phyloP scores from a whole-genome alignment of 352 stramenopile species.

The Phytophthora lateralis region DNA sequence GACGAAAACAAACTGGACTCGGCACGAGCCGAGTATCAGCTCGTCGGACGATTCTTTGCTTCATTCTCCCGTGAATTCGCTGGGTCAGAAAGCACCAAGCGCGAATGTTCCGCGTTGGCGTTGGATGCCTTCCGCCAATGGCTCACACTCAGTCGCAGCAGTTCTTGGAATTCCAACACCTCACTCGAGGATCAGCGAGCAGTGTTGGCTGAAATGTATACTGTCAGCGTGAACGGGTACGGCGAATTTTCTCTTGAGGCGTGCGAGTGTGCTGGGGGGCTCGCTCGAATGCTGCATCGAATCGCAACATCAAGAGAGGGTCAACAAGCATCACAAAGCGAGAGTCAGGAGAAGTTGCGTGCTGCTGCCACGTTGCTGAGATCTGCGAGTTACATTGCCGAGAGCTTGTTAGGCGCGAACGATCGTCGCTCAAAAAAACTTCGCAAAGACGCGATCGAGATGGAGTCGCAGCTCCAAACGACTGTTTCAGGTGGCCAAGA shows the following conservation, averaged over 20 bases:
- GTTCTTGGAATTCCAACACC: background rate
- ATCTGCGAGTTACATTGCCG: conserved; percentile 51
- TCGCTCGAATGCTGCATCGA: conserved; percentile 45
- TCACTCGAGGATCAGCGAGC: conserved; percentile 44
- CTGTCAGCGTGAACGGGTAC: conserved; percentile 51
- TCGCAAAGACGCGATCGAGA: conserved; percentile 50
- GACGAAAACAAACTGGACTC: conserved; percentile 17
- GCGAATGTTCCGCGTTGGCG: conserved; percentile 59
- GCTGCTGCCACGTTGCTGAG: conserved; percentile 44
- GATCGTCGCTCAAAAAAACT: conserved; percentile 53
- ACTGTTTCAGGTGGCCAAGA: conserved; percentile 29
- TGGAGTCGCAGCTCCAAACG: conserved; percentile 40
- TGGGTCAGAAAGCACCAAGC: conserved; percentile 51
- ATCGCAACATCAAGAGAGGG: conserved; percentile 28
- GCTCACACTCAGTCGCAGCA: conserved; percentile 25
- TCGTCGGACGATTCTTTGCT: conserved; percentile 62
- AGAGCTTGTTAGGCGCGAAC: conserved; percentile 57
- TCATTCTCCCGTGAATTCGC: conserved; percentile 65
- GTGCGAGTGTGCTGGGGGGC: conserved; percentile 44
- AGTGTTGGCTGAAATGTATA: conserved; percentile 52
- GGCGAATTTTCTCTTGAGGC: conserved; percentile 71
- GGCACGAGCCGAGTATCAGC: conserved; percentile 32
- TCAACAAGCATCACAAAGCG: conserved; percentile 8
- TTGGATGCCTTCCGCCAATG: conserved; percentile 67
- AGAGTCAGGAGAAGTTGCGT: conserved; percentile 34